Conservation (phyloP, 176 grass and related monocot genomes). For the Aegilops bicornis region DNA sequence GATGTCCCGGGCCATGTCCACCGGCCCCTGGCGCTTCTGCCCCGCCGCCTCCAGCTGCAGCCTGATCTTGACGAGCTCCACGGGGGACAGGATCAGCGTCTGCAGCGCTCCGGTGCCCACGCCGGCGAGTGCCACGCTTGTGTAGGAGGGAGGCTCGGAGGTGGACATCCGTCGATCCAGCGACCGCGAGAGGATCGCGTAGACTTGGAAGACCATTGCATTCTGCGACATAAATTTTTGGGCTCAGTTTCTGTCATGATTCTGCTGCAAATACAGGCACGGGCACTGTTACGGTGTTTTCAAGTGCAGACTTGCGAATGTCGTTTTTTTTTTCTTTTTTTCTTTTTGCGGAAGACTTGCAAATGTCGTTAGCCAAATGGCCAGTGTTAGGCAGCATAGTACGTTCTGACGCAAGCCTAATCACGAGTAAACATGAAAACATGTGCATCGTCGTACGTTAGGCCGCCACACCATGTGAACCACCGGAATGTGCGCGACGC, state of each 20-base stretch:
- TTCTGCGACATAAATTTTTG: constrained; percentile 45
- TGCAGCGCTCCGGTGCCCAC: constrained; percentile 76
- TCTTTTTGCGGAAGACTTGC: background rate
- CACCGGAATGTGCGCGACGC: background rate
- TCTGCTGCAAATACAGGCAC: background rate
- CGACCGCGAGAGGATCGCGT: constrained; percentile 73
- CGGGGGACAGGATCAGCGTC: constrained; percentile 75
- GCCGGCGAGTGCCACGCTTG: constrained; percentile 72
- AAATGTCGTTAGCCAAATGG: too few relatives aligned
- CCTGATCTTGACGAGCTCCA: constrained; percentile 89
- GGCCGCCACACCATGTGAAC: constrained; percentile 23
- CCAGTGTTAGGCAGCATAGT: background rate
- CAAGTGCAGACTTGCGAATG: background rate
- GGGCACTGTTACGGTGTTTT: background rate
- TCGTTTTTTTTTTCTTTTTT: too few relatives aligned
- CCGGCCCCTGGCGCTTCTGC: constrained; percentile 45
- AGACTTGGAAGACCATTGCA: constrained; percentile 90
- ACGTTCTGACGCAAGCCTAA: background rate
- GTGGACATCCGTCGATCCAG: constrained; percentile 25
- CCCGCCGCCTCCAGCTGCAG: constrained; percentile 59
- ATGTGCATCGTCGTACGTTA: background rate
- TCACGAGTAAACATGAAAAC: background rate
- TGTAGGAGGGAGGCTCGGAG: constrained; percentile 63
- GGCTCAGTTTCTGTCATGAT: background rate
- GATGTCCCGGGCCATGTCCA: constrained; percentile 60